Percentiles rank a stretch among this genome's conserved stretches.
Conservation (phyloP, 805 yeast species). For the Metschnikowia anglica region DNA sequence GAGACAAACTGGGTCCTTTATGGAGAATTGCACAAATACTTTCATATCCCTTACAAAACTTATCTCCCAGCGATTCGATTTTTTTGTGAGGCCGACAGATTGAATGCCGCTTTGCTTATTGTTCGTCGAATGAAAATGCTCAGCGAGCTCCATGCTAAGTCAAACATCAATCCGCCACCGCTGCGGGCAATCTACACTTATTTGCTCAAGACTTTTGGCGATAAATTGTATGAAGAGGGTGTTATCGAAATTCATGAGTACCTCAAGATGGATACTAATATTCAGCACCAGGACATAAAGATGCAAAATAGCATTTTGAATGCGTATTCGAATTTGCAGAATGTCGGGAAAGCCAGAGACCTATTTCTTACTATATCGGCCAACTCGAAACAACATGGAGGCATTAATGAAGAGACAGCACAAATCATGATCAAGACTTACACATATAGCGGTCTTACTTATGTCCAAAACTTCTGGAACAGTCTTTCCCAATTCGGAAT, state of each 20-base stretch:
- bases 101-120: constrained; percentile 60
- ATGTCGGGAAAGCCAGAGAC: constrained; percentile 55
- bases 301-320: constrained; percentile 63
- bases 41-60: constrained; percentile 55
- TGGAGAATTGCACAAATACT: constrained; percentile 53
- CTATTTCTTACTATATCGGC: constrained; percentile 59
- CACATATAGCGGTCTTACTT: constrained; percentile 52
- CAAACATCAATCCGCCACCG: constrained; percentile 18
- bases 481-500: constrained; percentile 53
- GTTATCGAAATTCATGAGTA: constrained; percentile 61
- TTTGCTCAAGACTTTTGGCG: constrained; percentile 62
- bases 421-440: constrained; percentile 65
- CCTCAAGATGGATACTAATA: constrained; percentile 57
- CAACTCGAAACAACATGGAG: constrained; percentile 45
- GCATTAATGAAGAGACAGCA: constrained; percentile 61
- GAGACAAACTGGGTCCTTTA: constrained; percentile 61
- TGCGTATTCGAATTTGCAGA: constrained; percentile 60
- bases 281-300: constrained; percentile 52
- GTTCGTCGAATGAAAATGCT: constrained; percentile 60
- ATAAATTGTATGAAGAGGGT: constrained; percentile 59
- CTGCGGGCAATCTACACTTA: constrained; percentile 53
- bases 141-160: constrained; percentile 49
- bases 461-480: constrained; percentile 63
- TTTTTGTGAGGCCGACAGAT: constrained; percentile 53
- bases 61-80: constrained; percentile 59